Percentiles rank a stretch among this genome's conserved stretches.
These are phyloP conservation scores for Conticribra guillardii DNA, from an alignment of 108 stramenopile genomes.

Conservation along the genomic window DNA sequence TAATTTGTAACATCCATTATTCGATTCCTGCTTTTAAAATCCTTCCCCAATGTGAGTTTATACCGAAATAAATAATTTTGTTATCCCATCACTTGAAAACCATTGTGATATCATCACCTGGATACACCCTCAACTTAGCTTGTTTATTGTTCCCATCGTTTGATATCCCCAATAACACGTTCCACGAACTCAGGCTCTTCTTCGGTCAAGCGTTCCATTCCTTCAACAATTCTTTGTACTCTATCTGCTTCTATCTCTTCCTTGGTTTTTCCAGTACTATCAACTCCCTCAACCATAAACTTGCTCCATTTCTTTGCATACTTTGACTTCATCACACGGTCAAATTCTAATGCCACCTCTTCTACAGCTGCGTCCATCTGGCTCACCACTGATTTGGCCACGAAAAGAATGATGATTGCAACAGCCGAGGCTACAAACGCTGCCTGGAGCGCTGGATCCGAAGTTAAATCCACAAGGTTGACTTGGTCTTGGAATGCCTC, in stretches of 20 bases:
- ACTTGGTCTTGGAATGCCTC: conserved; percentile 39
- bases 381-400: conserved; percentile 26
- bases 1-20: no score
- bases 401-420: conserved; percentile 26
- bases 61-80: no score
- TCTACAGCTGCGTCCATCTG: conserved; percentile 39
- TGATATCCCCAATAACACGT: conserved; percentile 30
- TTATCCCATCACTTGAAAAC: no score
- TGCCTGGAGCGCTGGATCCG: conserved; percentile 30
- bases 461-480: conserved; percentile 21
- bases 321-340: conserved; percentile 29
- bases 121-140: no score
- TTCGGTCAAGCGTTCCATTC: conserved; percentile 23
- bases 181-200: conserved; percentile 35
- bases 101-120: no score
- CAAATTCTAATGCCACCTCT: conserved; percentile 34
- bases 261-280: background rate
- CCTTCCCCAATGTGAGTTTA: no score
- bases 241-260: conserved; percentile 27
- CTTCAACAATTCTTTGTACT: conserved; percentile 32
- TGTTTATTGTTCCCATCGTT: no score
- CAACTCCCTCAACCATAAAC: conserved; percentile 11
- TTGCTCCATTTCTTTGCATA: conserved; percentile 36
- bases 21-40: no score
- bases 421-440: conserved; percentile 23